Conservation (phyloP, 257 asterid species). For the Gardenia jasminoides region DNA sequence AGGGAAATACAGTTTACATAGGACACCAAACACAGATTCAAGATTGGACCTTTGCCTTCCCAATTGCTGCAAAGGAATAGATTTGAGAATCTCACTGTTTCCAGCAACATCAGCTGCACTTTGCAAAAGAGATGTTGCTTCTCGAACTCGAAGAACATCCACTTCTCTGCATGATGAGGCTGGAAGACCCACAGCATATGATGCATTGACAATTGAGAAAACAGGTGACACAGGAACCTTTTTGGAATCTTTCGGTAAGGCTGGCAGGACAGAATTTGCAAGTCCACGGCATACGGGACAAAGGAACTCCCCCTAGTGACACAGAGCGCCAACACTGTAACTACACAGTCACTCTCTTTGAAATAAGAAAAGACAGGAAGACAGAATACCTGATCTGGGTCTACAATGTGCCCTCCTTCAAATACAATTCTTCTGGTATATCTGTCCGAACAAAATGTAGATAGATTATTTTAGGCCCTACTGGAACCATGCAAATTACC, state of each 20-base stretch:
- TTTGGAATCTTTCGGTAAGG: conserved; percentile 45
- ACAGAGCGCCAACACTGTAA: conserved; percentile 20
- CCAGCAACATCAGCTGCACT: conserved; percentile 59
- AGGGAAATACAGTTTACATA: conserved; percentile 72
- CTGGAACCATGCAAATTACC: not conserved
- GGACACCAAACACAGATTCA: conserved; percentile 53
- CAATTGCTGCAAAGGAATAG: conserved; percentile 46
- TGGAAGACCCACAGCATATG: conserved; percentile 31
- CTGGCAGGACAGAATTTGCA: conserved; percentile 82
- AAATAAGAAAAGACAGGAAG: conserved; percentile 14
- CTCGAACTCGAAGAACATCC: conserved; percentile 43
- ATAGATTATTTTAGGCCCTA: not conserved
- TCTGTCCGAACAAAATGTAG: conserved; percentile 35
- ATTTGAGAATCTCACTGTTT: conserved; percentile 45
- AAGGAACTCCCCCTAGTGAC: conserved; percentile 89
- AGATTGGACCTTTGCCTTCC: conserved; percentile 50
- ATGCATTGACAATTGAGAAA: conserved; percentile 24
- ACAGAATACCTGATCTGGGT: conserved; percentile 84
- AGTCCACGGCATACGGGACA: conserved; percentile 99
- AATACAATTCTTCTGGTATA: conserved; percentile 72
- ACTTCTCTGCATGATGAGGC: conserved; percentile 30
- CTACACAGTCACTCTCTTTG: conserved; percentile 14
- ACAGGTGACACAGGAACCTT: conserved; percentile 33
- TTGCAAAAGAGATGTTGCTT: conserved; percentile 60
- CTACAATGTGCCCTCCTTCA: conserved; percentile 97